phyloP scores from a whole-genome alignment of 2,329 filamentous ascomycete species.

The Colletotrichum sp. region DNA sequence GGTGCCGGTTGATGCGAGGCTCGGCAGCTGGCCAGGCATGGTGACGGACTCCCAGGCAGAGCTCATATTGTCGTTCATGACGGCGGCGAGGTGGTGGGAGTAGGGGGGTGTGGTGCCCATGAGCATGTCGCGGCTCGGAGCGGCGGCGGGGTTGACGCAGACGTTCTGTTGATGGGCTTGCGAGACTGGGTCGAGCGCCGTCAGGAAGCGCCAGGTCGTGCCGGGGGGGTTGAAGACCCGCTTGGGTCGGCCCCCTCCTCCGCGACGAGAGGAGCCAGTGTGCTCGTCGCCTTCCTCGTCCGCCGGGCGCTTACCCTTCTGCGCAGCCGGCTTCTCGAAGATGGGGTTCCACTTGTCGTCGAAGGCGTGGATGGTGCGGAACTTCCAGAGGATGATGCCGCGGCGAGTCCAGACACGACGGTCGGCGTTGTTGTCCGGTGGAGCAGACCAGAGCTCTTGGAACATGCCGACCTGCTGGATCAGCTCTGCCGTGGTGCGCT shows the following conservation, averaged over 20 bases:
- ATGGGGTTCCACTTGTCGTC: constrained; percentile 50
- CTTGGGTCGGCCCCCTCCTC: constrained; percentile 14
- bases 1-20: constrained; percentile 35
- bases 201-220: constrained; percentile 67
- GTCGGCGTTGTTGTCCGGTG: constrained; percentile 41
- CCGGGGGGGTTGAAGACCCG: constrained; percentile 53
- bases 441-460: constrained; percentile 66
- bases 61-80: constrained; percentile 63
- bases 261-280: not conserved
- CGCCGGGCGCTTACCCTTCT: constrained; percentile 17
- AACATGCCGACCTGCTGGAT: constrained; percentile 69
- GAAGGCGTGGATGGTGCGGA: constrained; percentile 53
- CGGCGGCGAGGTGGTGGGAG: constrained; percentile 51
- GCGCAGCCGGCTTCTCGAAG: constrained; percentile 35
- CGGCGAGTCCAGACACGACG: constrained; percentile 57
- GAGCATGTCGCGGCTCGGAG: constrained; percentile 43
- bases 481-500: constrained; percentile 47
- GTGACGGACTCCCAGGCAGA: constrained; percentile 48
- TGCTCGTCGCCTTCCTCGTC: constrained; percentile 33
- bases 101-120: constrained; percentile 59
- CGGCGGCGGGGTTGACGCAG: constrained; percentile 23
- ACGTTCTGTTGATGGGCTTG: constrained; percentile 59
- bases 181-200: constrained; percentile 64
- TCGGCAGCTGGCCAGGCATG: constrained; percentile 35
- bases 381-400: constrained; percentile 68